Base-by-base conservation (phyloP, 768 basidiomycete genomes). In the Lentinula raphanica region DNA sequence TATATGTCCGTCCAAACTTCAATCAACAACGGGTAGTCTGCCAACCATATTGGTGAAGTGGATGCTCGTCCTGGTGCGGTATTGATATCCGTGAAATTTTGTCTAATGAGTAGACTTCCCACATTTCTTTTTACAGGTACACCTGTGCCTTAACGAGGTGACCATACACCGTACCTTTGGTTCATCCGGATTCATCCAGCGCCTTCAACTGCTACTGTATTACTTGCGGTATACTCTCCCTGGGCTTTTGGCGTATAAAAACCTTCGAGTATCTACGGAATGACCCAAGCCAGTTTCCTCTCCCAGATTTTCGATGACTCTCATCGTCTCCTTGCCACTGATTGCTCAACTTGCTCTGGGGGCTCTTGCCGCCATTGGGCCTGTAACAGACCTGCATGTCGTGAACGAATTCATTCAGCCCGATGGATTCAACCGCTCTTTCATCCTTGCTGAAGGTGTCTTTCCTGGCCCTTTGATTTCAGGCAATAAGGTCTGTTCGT, bases 391-490 rank as follows among this genome's bases (percentile, higher is more conserved):
- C 45, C 46, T 71, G 3, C 56, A 57, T 19, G 63, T 73, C 48
- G 38, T 61, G 23, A 67, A 72, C 38, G 61, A 60, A 13, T 32
- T 64, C n/a, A 59, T 74, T n/a, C 31, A 67, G 2, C 72, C 72
- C 9, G 73, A 73, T 56, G 73, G 73, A 2, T 70, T 71, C 55
- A 49, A 59, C 23, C 67, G 72, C 29, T 62, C 62, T 21, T 38
- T 61, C 21, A 58, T 70, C 25, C 35, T 67, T 0, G 68, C 72
- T 17, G 73, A 69, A 45, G 73, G 73, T 25, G 42, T 21, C n/a
- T 51, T 63, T 7, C 77, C 76, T 5, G 80, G 77, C 3, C 76
- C 79, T n/a, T 58, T 78, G 35, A 74, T 81, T 59, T 62, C 45
- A 12, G 54, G 54, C 8, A 21, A 55, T 0, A 59, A 55, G 50